These are phyloP conservation scores for Colletotrichum limetticola DNA, from an alignment of 2,329 filamentous ascomycete species.

Conservation along the genomic window DNA sequence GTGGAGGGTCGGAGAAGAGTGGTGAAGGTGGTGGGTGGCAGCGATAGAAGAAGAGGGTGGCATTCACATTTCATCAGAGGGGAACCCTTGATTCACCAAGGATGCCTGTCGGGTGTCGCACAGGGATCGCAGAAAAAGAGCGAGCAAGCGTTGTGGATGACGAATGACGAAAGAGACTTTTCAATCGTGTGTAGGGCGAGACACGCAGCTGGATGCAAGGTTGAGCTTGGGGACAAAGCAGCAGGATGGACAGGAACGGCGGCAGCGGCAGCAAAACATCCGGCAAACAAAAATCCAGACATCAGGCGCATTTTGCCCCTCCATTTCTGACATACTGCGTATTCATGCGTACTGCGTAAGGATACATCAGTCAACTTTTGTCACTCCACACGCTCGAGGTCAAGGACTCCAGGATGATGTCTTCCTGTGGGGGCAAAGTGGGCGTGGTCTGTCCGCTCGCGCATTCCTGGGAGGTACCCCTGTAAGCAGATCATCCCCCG, in stretches of 20 bases:
- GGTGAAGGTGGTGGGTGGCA: slow-evolving; percentile 16
- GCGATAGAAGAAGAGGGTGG: slow-evolving; percentile 17
- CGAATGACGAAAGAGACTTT: slow-evolving; percentile 35
- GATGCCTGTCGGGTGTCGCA: slow-evolving; percentile 3
- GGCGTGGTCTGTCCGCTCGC: slow-evolving; percentile 22
- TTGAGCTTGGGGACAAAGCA: slow-evolving; percentile 3
- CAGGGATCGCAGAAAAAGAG: slow-evolving; percentile 9
- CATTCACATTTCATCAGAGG: slow-evolving; percentile 17
- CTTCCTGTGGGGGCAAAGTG: slow-evolving; percentile 26
- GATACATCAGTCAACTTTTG: background rate
- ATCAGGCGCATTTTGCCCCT: slow-evolving; percentile 9
- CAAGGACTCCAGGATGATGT: slow-evolving; percentile 33
- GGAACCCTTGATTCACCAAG: slow-evolving; percentile 14
- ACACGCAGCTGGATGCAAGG: slow-evolving; percentile 21
- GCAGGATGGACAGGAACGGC: slow-evolving; percentile 11
- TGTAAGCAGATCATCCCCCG: slow-evolving; percentile 20
- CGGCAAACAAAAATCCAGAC: background rate
- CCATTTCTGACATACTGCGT: background rate
- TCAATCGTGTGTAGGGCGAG: slow-evolving; percentile 26
- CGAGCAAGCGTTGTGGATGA: slow-evolving; percentile 14
- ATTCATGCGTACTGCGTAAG: too few species aligned
- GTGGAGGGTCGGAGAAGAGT: slow-evolving; percentile 16
- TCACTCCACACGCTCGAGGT: slow-evolving; percentile 19
- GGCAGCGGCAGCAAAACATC: background rate
- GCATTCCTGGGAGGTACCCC: slow-evolving; percentile 8